Conservation (phyloP, 2,329 filamentous ascomycete genomes). For the Amauroascus niger region DNA sequence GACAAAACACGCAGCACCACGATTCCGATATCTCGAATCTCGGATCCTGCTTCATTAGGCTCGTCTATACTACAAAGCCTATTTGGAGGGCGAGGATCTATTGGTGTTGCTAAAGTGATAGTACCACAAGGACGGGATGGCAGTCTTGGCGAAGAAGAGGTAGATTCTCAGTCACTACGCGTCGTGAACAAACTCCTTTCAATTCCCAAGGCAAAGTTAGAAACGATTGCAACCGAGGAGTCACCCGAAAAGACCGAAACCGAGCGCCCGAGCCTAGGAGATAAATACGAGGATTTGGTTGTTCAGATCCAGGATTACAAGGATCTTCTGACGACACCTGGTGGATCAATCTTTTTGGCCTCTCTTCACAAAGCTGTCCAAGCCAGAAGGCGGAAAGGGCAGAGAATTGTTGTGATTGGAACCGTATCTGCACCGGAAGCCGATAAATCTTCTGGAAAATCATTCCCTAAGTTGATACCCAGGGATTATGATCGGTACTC, state of each 20-base stretch:
- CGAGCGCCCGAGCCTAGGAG: not conserved
- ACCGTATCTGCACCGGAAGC: conserved; percentile 54
- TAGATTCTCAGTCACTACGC: conserved; percentile 28
- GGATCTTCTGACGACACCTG: conserved; percentile 59
- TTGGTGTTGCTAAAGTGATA: conserved; percentile 16
- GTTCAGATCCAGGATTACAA: conserved; percentile 73
- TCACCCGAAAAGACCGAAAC: not conserved
- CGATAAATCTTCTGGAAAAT: conserved; percentile 38
- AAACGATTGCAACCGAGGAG: not conserved
- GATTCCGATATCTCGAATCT: not conserved
- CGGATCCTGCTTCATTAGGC: conserved; percentile 5
- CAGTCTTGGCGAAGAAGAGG: conserved; percentile 15
- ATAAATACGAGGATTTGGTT: conserved; percentile 45
- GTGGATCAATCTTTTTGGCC: conserved; percentile 59
- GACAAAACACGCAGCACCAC: not conserved
- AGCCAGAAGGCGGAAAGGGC: conserved; percentile 59
- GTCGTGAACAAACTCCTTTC: conserved; percentile 31
- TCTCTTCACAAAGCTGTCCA: conserved; percentile 64
- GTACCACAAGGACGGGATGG: conserved; percentile 10
- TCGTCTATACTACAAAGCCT: conserved; percentile 15
- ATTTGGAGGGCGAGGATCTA: conserved; percentile 13
- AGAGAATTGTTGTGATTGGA: conserved; percentile 68
- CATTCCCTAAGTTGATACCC: conserved; percentile 40
- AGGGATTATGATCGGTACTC: conserved; percentile 40
- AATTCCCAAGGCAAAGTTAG: conserved; percentile 15